Percentiles rank a stretch among this genome's conserved stretches.
These are phyloP conservation scores for Pythium coloratum DNA, from an alignment of 352 stramenopile species.

Conservation along the genomic window DNA sequence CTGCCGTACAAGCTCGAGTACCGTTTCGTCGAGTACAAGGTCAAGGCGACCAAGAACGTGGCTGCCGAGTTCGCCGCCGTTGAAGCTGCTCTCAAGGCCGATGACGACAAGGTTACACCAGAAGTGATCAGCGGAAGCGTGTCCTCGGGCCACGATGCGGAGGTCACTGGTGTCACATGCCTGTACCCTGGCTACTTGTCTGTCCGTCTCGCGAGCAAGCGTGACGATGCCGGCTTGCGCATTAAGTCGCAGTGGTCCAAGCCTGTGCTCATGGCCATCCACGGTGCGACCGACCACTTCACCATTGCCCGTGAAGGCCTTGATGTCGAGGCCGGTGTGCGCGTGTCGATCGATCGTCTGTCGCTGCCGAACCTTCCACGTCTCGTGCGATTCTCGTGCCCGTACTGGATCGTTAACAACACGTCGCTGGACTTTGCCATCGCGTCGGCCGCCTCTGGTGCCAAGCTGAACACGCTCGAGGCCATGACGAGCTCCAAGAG, in stretches of 20 bases:
- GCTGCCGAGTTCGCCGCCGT: slow-evolving; percentile 60
- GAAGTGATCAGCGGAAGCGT: slow-evolving; percentile 53
- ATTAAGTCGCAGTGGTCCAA: slow-evolving; percentile 65
- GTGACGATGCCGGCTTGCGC: slow-evolving; percentile 23
- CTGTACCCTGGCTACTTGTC: slow-evolving; percentile 72
- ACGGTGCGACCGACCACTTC: slow-evolving; percentile 71
- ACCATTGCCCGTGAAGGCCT: slow-evolving; percentile 63
- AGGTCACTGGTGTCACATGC: slow-evolving; percentile 74
- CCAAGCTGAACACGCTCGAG: slow-evolving; percentile 47
- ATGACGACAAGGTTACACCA: slow-evolving; percentile 31
- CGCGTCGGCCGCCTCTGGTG: slow-evolving; percentile 53
- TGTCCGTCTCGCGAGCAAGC: slow-evolving; percentile 53
- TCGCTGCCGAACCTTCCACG: slow-evolving; percentile 66
- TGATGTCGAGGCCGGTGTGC: slow-evolving; percentile 45
- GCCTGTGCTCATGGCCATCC: slow-evolving; percentile 83
- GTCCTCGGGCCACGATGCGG: slow-evolving; percentile 66
- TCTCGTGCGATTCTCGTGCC: slow-evolving; percentile 78
- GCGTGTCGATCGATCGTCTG: slow-evolving; percentile 75
- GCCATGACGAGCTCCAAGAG: slow-evolving; percentile 41
- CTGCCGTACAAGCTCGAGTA: slow-evolving; percentile 85
- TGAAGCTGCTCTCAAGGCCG: slow-evolving; percentile 48
- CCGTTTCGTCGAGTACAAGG: slow-evolving; percentile 83
- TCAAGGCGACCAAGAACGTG: slow-evolving; percentile 45
- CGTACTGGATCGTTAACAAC: slow-evolving; percentile 88
- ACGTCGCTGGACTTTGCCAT: slow-evolving; percentile 69